phyloP scores from a whole-genome alignment of 495 filamentous ascomycete species.

The Penicillium angulare region DNA sequence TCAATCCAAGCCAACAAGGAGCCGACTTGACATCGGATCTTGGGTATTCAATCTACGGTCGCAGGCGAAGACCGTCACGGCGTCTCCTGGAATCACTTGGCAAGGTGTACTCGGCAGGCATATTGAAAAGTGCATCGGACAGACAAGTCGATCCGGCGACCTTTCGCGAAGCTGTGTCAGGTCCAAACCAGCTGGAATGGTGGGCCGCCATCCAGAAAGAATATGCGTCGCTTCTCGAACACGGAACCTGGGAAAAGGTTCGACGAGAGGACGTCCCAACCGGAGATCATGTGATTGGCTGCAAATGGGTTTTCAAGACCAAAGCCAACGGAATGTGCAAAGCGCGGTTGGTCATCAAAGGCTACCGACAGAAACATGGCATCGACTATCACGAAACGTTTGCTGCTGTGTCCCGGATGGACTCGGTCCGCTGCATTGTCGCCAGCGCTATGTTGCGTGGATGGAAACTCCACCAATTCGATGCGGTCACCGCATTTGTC shows the following conservation, averaged over 20 bases:
- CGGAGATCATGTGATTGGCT: conserved; percentile 5
- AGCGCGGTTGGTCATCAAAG: conserved; percentile 5
- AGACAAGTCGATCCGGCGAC: conserved; percentile 4
- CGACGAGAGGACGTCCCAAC: conserved; percentile 1
- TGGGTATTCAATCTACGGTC: conserved; percentile 3
- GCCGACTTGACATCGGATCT: conserved; percentile 3
- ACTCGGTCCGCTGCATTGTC: conserved; percentile 9
- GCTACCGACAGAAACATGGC: conserved; percentile 5
- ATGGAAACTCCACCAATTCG: conserved; percentile 8
- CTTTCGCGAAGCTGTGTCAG: conserved; percentile 2
- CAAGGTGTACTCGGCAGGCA: conserved; percentile 4
- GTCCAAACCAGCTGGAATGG: conserved; percentile 1
- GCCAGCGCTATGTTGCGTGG: conserved; percentile 6
- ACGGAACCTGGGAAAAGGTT: conserved; percentile 3
- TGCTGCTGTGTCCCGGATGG: conserved; percentile 3
- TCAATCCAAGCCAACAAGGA: neutral
- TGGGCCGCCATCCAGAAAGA: conserved; percentile 7
- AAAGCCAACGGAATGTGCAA: conserved; percentile 2
- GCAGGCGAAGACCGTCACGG: conserved; percentile 2
- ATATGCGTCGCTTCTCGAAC: conserved; percentile 5
- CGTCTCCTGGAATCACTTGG: conserved; percentile 4
- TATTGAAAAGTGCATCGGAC: neutral
- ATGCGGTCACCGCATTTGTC: conserved; percentile 6
- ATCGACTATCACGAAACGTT: conserved; percentile 6
- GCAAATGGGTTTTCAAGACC: conserved; percentile 5